phyloP scores from a whole-genome alignment of 352 stramenopile species.

The Peronospora farinosa region DNA sequence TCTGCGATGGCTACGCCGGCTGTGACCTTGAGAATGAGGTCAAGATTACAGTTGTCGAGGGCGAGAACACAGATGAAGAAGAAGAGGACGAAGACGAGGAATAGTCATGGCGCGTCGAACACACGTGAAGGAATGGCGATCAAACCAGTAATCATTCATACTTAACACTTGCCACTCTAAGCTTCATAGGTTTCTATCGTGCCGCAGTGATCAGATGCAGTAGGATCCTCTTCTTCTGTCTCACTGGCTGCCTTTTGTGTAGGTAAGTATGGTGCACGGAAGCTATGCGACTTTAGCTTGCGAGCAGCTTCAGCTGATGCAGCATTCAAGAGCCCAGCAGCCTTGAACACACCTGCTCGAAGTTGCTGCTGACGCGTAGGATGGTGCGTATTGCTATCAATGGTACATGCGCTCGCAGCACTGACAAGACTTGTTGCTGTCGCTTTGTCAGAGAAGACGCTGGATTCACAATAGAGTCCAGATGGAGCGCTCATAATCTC shows the following conservation, averaged over 20 bases:
- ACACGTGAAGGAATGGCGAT: neutral
- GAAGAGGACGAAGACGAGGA: conserved; percentile 26
- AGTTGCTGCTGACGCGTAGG: conserved; percentile 31
- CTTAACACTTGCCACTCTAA: conserved; percentile 18
- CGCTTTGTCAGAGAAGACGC: conserved; percentile 12
- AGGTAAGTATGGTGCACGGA: conserved; percentile 16
- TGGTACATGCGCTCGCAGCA: conserved; percentile 6
- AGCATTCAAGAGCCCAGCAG: conserved; percentile 39
- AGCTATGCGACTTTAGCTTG: conserved; percentile 40
- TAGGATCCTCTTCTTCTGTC: conserved; percentile 37
- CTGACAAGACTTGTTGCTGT: conserved; percentile 14
- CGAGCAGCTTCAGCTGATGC: conserved; percentile 48
- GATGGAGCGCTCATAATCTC: conserved; percentile 21
- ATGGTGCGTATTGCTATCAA: conserved; percentile 5
- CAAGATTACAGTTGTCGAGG: conserved; percentile 54
- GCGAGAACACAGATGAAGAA: conserved; percentile 44
- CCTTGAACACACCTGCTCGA: conserved; percentile 38
- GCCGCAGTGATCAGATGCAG: conserved; percentile 5
- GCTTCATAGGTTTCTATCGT: conserved; percentile 11
- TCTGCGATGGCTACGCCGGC: conserved; percentile 98
- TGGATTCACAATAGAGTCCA: conserved; percentile 18
- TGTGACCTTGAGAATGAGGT: conserved; percentile 97
- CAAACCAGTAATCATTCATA: conserved; percentile 20
- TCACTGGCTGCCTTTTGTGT: conserved; percentile 29
- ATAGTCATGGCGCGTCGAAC: conserved; percentile 2